Evolutionary conservation across 2,329 filamentous ascomycete species (phyloP).

Genomic region (Fusarium redolens): DNA sequence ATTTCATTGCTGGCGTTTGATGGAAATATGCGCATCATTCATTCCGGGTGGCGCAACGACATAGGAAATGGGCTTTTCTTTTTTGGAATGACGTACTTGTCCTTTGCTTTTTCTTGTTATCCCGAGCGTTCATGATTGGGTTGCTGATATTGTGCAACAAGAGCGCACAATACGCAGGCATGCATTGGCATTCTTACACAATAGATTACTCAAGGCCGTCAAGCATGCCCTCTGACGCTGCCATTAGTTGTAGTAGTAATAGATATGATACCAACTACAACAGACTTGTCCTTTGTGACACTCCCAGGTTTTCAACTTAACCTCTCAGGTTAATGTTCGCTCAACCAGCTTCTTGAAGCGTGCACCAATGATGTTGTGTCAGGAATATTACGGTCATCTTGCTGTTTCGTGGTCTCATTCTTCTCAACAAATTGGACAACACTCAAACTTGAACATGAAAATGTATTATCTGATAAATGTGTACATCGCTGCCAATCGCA

Average conservation of each 20-base stretch:
- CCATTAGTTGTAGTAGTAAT: constrained; percentile 47
- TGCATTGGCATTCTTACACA: constrained; percentile 24
- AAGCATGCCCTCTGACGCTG: constrained; percentile 32
- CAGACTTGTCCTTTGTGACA: background rate
- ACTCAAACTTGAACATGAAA: constrained; percentile 29
- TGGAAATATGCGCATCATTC: constrained; percentile 31
- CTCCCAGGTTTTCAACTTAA: background rate
- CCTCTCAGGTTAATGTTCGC: background rate
- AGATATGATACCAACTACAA: constrained; percentile 41
- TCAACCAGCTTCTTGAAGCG: background rate
- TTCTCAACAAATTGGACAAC: background rate
- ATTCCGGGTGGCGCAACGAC: constrained; percentile 32
- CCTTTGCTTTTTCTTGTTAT: constrained; percentile 24
- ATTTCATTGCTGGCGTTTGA: constrained; percentile 31
- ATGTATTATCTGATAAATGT: constrained; percentile 39
- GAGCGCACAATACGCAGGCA: constrained; percentile 28
- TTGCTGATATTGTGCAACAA: constrained; percentile 25
- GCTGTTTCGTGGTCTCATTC: background rate
- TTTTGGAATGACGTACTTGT: constrained; percentile 26
- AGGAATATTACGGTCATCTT: background rate
- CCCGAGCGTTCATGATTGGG: constrained; percentile 40
- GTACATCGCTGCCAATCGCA: constrained; percentile 25
- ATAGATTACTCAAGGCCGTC: constrained; percentile 40
- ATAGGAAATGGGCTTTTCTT: constrained; percentile 12
- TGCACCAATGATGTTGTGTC: background rate